Evolutionary conservation across 2,329 filamentous ascomycete species (phyloP).

Genomic region (Sarocladium brachiariae): DNA sequence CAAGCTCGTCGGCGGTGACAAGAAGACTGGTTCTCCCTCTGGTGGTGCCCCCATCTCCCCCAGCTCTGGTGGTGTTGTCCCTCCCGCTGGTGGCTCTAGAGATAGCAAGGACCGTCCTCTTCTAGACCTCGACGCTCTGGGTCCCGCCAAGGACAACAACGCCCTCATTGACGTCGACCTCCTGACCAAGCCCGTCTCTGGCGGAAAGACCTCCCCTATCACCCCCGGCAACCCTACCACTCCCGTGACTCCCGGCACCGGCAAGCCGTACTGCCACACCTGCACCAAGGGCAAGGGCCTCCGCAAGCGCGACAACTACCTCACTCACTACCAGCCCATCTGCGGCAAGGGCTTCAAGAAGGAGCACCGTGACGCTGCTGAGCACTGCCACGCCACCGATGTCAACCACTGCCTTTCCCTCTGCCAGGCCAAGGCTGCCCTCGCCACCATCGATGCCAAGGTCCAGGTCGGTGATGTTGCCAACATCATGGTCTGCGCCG

Average conservation of each 20-base stretch:
- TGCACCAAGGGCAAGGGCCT: background rate
- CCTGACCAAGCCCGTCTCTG: background rate
- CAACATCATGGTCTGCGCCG: conserved; percentile 17
- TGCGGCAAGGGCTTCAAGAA: conserved; percentile 20
- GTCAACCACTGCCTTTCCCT: conserved; percentile 19
- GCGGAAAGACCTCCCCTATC: background rate
- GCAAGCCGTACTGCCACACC: background rate
- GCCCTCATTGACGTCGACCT: conserved; percentile 8
- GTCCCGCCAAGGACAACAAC: background rate
- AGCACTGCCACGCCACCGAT: conserved; percentile 15
- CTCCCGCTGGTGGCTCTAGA: background rate
- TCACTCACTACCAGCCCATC: conserved; percentile 19
- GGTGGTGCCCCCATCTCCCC: background rate
- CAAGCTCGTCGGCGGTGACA: background rate
- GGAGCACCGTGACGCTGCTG: conserved; percentile 13
- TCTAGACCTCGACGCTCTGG: background rate
- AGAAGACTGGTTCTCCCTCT: background rate
- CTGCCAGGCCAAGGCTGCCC: conserved; percentile 17
- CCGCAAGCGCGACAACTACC: conserved; percentile 8
- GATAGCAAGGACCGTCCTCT: background rate
- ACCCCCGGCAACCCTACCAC: background rate
- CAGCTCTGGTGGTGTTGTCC: background rate
- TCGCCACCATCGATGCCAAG: conserved; percentile 15
- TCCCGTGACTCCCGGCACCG: background rate
- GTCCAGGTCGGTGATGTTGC: conserved; percentile 13